Conservation (phyloP, 768 basidiomycete genomes). For the Piloderma croceum region DNA sequence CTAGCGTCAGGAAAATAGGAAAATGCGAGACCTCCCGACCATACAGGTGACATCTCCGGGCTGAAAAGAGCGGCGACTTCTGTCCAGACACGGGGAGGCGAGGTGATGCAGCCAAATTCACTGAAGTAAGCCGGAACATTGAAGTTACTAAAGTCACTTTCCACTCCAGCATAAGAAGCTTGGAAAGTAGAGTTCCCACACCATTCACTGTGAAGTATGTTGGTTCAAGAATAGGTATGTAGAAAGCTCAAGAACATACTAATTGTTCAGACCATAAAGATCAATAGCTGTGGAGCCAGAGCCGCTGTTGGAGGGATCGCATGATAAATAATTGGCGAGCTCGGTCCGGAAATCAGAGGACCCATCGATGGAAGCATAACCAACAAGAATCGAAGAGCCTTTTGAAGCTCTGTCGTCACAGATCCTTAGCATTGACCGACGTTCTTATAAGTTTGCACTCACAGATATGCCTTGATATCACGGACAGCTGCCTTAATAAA, state of each 20-base stretch:
- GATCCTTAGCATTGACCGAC: conserved; percentile 2
- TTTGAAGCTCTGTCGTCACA: conserved; percentile 48
- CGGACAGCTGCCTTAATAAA: conserved; percentile 91
- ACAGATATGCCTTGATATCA: conserved; percentile 83
- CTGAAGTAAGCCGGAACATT: conserved; percentile 87
- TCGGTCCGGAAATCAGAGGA: conserved; percentile 52
- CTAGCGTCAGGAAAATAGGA: conserved; percentile 84
- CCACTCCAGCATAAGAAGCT: conserved; percentile 49
- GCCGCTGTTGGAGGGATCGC: conserved; percentile 51
- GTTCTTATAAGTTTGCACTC: conserved; percentile 20
- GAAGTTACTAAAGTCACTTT: conserved; percentile 52
- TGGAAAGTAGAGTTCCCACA: conserved; percentile 65
- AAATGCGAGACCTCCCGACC: conserved; percentile 87
- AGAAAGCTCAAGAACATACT: conserved; percentile 42
- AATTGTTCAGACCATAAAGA: conserved; percentile 82
- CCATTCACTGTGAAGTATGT: conserved; percentile 56
- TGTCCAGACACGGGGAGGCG: conserved; percentile 66
- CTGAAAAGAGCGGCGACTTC: conserved; percentile 73
- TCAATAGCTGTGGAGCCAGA: conserved; percentile 67
- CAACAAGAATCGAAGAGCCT: conserved; percentile 61
- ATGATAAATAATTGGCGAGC: conserved; percentile 76
- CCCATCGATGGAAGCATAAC: conserved; percentile 84
- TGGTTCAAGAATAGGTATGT: conserved; percentile 5
- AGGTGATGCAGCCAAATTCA: conserved; percentile 73
- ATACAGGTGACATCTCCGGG: conserved; percentile 65